These are phyloP conservation scores for Solanum ossicruentum DNA, from an alignment of 257 asterid genomes.

Conservation along the genomic window DNA sequence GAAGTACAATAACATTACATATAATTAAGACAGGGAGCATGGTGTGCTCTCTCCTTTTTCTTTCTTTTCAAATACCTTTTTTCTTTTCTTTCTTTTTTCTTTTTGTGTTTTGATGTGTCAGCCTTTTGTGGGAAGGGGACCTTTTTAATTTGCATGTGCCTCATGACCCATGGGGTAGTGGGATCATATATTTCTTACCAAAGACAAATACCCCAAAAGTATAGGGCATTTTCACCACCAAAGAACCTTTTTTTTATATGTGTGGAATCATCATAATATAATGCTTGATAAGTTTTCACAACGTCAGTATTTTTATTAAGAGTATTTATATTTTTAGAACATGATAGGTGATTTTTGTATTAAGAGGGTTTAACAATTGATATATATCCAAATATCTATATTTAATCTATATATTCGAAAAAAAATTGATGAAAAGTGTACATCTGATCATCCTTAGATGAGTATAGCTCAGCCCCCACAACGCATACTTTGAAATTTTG, in stretches of 20 bases:
- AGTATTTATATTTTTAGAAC: too few relatives aligned
- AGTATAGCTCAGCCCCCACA: too few relatives aligned
- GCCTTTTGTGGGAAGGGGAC: slow-evolving; percentile 46
- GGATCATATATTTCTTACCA: slow-evolving; percentile 15
- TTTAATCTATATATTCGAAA: too few relatives aligned
- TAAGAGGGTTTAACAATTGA: too few relatives aligned
- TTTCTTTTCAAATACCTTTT: slow-evolving; percentile 3
- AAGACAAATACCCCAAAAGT: slow-evolving; percentile 3
- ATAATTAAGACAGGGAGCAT: slow-evolving; percentile 28
- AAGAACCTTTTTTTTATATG: background rate
- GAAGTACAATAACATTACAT: slow-evolving; percentile 16
- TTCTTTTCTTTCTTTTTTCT: slow-evolving; percentile 11
- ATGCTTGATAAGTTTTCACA: background rate
- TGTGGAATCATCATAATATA: background rate
- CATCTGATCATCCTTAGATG: too few relatives aligned
- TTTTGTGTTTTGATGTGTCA: slow-evolving; percentile 31
- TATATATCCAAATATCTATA: too few relatives aligned
- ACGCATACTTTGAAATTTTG: background rate
- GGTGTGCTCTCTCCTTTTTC: slow-evolving; percentile 33
- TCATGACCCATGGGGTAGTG: slow-evolving; percentile 17
- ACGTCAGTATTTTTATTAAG: too few relatives aligned
- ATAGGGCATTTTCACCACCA: background rate
- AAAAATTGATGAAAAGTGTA: fast-evolving
- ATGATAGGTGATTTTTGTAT: too few relatives aligned
- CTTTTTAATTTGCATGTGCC: slow-evolving; percentile 49